Percentiles rank a stretch among this genome's conserved stretches.
Evolutionary conservation across 208 protist species (phyloP).

Genomic region (Trichomonas vaginalis): DNA sequence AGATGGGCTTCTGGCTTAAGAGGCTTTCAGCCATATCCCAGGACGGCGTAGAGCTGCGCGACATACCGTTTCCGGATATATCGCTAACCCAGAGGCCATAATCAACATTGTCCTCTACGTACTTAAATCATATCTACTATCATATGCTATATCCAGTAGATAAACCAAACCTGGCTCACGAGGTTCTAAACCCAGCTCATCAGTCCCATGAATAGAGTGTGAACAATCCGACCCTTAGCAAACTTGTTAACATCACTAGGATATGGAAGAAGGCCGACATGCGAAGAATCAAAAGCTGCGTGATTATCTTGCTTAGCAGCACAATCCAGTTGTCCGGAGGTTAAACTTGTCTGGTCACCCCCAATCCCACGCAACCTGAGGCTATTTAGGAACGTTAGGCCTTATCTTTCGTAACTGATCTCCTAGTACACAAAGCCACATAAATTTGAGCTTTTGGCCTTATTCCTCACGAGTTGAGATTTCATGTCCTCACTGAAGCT

Average conservation of each 20-base stretch:
- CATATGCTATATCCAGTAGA: slow-evolving; percentile 38
- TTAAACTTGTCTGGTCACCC: no score
- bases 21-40: slow-evolving; percentile 50
- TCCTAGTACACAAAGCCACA: no score
- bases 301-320: slow-evolving; percentile 44
- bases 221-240: slow-evolving; percentile 39
- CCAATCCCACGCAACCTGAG: no score
- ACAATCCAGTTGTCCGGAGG: slow-evolving; percentile 48
- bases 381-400: no score
- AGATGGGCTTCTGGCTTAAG: slow-evolving; percentile 49
- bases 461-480: no score
- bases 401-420: no score
- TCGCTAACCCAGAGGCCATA: slow-evolving; percentile 50
- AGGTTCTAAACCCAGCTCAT: slow-evolving; percentile 61
- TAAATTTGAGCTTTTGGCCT: no score
- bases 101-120: slow-evolving; percentile 53
- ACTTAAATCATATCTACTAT: slow-evolving; percentile 48
- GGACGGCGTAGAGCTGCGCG: slow-evolving; percentile 38
- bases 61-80: slow-evolving; percentile 38
- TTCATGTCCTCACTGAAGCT: no score
- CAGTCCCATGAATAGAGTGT: slow-evolving; percentile 47
- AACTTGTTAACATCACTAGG: slow-evolving; percentile 52
- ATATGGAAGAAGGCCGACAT: slow-evolving; percentile 59
- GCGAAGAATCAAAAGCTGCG: slow-evolving; percentile 57
- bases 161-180: slow-evolving; percentile 64